These are phyloP conservation scores for Fusarium mangiferae DNA, from an alignment of 2,329 filamentous ascomycete species.

Conservation along the genomic window DNA sequence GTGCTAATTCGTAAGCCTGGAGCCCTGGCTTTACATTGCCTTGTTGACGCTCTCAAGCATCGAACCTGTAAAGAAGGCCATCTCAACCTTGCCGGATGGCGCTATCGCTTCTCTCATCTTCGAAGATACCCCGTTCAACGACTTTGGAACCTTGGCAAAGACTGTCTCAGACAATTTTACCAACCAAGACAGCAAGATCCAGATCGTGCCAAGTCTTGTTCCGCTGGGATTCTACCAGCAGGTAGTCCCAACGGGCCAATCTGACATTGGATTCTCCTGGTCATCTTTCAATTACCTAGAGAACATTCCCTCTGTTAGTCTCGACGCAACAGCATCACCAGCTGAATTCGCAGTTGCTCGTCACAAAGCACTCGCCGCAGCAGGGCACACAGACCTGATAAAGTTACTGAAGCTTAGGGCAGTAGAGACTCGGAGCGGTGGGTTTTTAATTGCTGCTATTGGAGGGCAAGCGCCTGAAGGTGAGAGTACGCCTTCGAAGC, in stretches of 20 bases:
- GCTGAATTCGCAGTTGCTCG: conserved; percentile 9
- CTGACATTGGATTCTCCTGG: conserved; percentile 1
- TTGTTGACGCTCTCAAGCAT: neutral
- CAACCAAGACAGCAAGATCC: neutral
- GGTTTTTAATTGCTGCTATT: neutral
- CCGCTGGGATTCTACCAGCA: conserved; percentile 9
- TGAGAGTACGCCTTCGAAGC: neutral
- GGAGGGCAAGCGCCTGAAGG: neutral
- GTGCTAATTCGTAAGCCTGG: neutral
- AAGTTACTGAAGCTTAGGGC: conserved; percentile 3
- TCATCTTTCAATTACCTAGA: conserved; percentile 14
- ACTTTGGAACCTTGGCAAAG: conserved; percentile 14
- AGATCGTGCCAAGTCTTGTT: neutral
- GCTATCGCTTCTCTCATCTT: neutral
- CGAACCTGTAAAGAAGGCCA: neutral
- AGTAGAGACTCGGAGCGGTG: neutral
- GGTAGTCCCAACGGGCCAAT: neutral
- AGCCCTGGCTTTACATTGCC: fast-evolving
- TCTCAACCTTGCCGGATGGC: neutral
- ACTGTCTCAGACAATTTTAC: neutral
- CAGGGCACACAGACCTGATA: neutral
- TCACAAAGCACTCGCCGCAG: neutral
- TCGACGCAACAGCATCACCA: conserved; percentile 6
- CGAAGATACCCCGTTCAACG: conserved; percentile 7
- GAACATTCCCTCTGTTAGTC: neutral